Conservation (phyloP, 78 protist species). For the Parvularia atlantis region DNA sequence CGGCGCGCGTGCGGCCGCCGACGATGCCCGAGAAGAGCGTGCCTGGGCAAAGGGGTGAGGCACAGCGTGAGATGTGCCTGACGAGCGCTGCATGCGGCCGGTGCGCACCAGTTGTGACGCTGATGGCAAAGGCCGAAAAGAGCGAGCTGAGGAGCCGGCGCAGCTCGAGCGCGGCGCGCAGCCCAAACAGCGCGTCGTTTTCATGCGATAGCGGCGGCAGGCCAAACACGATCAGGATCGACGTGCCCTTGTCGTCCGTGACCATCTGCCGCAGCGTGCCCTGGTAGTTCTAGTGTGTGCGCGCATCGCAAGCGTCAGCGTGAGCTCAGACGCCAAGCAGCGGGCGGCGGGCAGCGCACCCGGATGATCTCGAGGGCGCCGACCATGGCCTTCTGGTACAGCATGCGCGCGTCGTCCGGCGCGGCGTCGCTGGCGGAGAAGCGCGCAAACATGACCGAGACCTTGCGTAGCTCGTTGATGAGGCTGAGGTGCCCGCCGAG, state of each 20-base stretch:
- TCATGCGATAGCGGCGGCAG: slow-evolving; percentile 24
- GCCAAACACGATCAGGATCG: slow-evolving; percentile 9
- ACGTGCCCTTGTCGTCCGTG: slow-evolving; percentile 21
- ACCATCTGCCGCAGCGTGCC: slow-evolving; percentile 14
- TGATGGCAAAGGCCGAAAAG: neutral
- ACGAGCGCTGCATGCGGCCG: too few species aligned
- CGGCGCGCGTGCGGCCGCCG: slow-evolving; percentile 3
- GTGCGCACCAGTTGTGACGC: slow-evolving; percentile 23
- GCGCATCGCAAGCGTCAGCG: too few species aligned
- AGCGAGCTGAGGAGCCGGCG: neutral
- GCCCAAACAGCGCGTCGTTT: slow-evolving; percentile 6
- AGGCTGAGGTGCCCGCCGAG: too few species aligned
- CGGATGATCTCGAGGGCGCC: neutral
- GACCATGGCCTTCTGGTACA: neutral
- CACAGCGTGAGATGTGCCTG: too few species aligned
- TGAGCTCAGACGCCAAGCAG: too few species aligned
- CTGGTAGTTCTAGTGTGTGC: slow-evolving; percentile 15
- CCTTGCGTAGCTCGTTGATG: too few species aligned
- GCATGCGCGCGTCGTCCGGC: neutral
- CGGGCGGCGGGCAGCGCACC: too few species aligned
- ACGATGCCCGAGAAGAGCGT: slow-evolving; percentile 7
- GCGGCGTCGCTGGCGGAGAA: neutral
- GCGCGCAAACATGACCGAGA: neutral
- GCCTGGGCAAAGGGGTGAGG: too few species aligned
- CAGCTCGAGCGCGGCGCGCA: neutral